Evolutionary conservation across 177 flowering plant species (phyloP), one percentile per base, ranked within the genome.

Genomic region (Vitis hybrid): DNA sequence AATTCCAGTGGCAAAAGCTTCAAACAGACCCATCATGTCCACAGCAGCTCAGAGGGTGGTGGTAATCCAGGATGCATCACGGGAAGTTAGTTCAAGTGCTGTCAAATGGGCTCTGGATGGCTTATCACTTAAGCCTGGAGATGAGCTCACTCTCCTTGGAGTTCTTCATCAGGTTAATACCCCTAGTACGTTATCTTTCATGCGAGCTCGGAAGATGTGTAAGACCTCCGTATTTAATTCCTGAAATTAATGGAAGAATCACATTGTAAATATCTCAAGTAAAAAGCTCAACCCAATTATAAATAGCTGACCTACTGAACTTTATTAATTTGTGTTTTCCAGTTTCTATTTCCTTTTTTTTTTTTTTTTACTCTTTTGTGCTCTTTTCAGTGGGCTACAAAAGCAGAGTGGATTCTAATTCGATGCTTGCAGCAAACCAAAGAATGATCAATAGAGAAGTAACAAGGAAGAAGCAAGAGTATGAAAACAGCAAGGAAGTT

Each of bases 81-180:
- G 78, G 62, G 83, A 81, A 15, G 73, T 79, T 33, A 72, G 82
- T 78, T 72, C 62, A 31, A 72, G 69, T 15, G 85, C 86, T 49
- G 72, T 87, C 51, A 68, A 69, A 75, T 49, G 82, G 78, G 82
- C 75, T 58, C 73, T 82, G 65, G 52, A 67, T 9, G 78, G 78
- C 76, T 83, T 86, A 49, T 57, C 77, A 58, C 86, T 90, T 68
- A 74, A 78, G 73, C 73, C 85, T 28, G 88, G 91, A 65, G 92
- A 87, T 75, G 68, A 57, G 55, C 75, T 90, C 71, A 85, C 75
- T 33, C 76, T 90, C 44, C 80, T 90, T 4, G 85, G 78, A 57
- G 82, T 89, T 80, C 82, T 87, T 79, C 89, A 86, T 78, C 88
- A 84, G 88, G 86, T 86, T 84, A 82, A 73, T 83, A 86, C 71